Base-by-base conservation (phyloP, 176 grass and related monocot genomes). In the Microstegium vimineum region DNA sequence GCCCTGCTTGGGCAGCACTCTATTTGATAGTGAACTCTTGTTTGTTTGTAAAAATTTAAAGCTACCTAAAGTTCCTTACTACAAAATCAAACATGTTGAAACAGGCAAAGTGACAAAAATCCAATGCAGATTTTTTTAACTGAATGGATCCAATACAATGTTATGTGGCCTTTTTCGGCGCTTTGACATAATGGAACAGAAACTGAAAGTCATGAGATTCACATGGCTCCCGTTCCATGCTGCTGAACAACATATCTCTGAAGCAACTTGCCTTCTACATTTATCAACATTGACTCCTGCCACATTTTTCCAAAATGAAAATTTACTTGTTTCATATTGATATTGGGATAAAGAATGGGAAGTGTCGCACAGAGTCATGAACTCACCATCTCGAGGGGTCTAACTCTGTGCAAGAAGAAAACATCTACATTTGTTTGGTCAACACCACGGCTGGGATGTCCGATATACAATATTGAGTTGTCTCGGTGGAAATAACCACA, bases 231-330 rank as follows among this genome's bases (percentile, higher is more conserved):
- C n/a, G 22, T 34, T 65, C 72, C 77, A 28, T 36, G 72, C 34
- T 54, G 72, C 7, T 37, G 72, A 31, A 77, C 65, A 46, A 71
- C 63, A 34, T 54, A 85, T 46, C 77, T 89, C 75, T 82, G 77
- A 54, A 85, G 65, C n/a, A 89, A n/a, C 54, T 82, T 63, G 64
- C 87, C 82, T 71, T 89, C 77, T 65, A 72, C 40, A 42, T 85
- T 72, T 45, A 89, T 71, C 33, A 81, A 57, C 12, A 85, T 3
- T 2, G 77, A 85, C 17, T 72, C 87, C 78, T 89, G 82, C 36
- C 34, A 76, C 34, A 56, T 28, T 70, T 76, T 25, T 20, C 11
- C 34, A 20, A 37, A 52, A 49, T 34, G 20, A 3, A 80, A 32
- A n/a, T n/a, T n/a, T n/a, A n/a, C 31, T 45, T 34, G 23, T 25